A percentile compares a stretch with the other conserved stretches of the same genome.
Conservation (phyloP, 2,329 filamentous ascomycete species). For the Colletotrichum magnum region DNA sequence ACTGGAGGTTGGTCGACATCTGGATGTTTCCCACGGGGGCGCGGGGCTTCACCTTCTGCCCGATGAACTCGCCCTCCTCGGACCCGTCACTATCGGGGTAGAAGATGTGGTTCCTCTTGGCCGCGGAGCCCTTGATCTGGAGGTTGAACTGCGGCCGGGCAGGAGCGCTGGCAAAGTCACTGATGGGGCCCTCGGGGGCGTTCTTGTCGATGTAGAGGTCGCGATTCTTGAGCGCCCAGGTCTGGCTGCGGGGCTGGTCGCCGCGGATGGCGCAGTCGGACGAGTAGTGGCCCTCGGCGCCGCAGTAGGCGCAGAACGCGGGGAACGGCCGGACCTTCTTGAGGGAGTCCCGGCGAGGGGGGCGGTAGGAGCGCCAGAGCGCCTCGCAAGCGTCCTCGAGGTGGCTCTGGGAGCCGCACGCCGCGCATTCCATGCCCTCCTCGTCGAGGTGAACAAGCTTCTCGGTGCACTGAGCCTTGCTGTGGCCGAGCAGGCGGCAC, state of each 20-base stretch:
- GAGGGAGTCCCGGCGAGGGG: constrained; percentile 55
- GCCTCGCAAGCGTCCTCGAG: constrained; percentile 71
- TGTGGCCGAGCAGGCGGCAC: constrained; percentile 76
- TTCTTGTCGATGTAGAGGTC: constrained; percentile 64
- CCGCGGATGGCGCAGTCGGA: constrained; percentile 63
- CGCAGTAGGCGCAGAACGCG: constrained; percentile 70
- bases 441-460: constrained; percentile 66
- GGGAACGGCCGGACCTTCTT: constrained; percentile 65
- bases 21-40: constrained; percentile 53
- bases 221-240: constrained; percentile 67
- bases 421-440: constrained; percentile 71
- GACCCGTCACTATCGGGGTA: constrained; percentile 65
- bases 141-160: constrained; percentile 45
- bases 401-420: constrained; percentile 71
- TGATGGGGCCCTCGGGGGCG: constrained; percentile 57
- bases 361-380: constrained; percentile 71
- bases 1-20: constrained; percentile 57
- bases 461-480: constrained; percentile 64
- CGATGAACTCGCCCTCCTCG: constrained; percentile 59
- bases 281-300: constrained; percentile 67
- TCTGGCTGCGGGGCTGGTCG: constrained; percentile 52
- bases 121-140: constrained; percentile 52
- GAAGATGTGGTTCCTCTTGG: constrained; percentile 55
- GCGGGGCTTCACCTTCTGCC: constrained; percentile 51
- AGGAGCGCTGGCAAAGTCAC: constrained; percentile 46